These are phyloP conservation scores for Cordia subcordata DNA, from an alignment of 257 asterid species.

Conservation along the genomic window DNA sequence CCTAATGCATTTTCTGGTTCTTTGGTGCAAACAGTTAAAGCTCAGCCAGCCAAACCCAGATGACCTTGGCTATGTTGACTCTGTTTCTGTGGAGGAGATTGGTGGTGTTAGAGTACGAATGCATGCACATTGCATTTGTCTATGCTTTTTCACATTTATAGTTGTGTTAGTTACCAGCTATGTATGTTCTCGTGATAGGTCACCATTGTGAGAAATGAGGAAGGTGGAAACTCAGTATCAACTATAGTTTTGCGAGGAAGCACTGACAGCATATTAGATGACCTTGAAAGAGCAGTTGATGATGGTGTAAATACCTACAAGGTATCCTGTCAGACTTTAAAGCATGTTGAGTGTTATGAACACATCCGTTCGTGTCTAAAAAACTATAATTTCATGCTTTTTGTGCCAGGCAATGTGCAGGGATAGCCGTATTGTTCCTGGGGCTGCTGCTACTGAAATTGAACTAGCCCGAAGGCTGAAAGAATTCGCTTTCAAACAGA, in stretches of 20 bases:
- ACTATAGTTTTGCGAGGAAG: slow-evolving; percentile 93
- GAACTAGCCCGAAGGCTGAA: slow-evolving; percentile 87
- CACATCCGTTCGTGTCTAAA: not conserved
- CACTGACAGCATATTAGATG: slow-evolving; percentile 94
- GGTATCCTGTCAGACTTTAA: slow-evolving; percentile 31
- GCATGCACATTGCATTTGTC: slow-evolving; percentile 7
- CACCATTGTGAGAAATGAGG: slow-evolving; percentile 90
- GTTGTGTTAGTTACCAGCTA: slow-evolving; percentile 2
- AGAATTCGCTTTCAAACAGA: slow-evolving; percentile 87
- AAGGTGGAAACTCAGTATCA: slow-evolving; percentile 91
- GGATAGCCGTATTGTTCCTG: slow-evolving; percentile 90
- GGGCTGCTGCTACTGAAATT: slow-evolving; percentile 99
- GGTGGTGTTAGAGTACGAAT: slow-evolving; percentile 90
- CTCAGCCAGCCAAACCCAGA: slow-evolving; percentile 81
- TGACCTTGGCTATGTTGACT: slow-evolving; percentile 95
- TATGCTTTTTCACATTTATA: slow-evolving; percentile 9
- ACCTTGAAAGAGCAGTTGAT: slow-evolving; percentile 91
- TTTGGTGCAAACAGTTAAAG: slow-evolving; percentile 58
- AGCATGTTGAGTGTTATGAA: not conserved
- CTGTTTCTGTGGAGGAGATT: slow-evolving; percentile 92
- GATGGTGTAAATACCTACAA: slow-evolving; percentile 96
- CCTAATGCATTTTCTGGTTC: slow-evolving; percentile 24
- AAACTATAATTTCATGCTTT: slow-evolving; percentile 1
- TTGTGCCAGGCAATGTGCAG: slow-evolving; percentile 88
- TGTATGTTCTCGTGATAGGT: slow-evolving; percentile 42